phyloP scores from a whole-genome alignment of 2,329 filamentous ascomycete species.

The Gnomoniopsis smithogilvyi region DNA sequence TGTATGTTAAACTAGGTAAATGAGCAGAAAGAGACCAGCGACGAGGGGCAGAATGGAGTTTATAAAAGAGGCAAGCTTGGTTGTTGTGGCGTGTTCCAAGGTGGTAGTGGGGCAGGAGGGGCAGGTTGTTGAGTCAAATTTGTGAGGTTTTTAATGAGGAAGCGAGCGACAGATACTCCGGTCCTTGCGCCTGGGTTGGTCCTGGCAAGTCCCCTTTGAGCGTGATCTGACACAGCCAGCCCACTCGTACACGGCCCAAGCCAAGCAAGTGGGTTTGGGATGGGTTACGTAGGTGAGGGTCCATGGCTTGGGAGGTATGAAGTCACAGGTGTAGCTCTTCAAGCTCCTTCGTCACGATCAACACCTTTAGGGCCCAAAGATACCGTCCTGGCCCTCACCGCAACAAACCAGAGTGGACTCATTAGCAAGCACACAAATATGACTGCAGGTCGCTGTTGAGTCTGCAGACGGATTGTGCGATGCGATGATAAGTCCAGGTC shows the following conservation, averaged over 20 bases:
- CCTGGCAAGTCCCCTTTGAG: background rate
- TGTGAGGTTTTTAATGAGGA: constrained; percentile 15
- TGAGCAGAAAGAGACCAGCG: background rate
- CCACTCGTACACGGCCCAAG: background rate
- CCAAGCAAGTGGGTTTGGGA: background rate
- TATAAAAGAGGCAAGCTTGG: constrained; percentile 14
- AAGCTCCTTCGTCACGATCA: background rate
- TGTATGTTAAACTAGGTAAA: background rate
- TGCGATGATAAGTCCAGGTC: background rate
- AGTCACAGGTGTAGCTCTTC: background rate
- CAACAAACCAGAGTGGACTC: background rate
- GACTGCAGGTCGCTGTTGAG: background rate
- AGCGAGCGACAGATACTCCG: constrained; percentile 19
- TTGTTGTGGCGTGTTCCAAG: background rate
- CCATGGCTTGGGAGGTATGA: background rate
- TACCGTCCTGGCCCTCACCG: background rate
- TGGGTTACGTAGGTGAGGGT: background rate
- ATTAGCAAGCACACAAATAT: background rate
- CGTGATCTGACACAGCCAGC: constrained; percentile 9
- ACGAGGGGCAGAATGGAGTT: constrained; percentile 6
- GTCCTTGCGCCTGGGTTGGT: background rate
- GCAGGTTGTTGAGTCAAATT: constrained; percentile 11
- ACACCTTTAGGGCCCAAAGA: background rate
- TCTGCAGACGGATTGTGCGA: background rate
- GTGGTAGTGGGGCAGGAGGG: constrained; percentile 4